Conservation (phyloP, 2,329 filamentous ascomycete species). For the Paradendryphiella salina region DNA sequence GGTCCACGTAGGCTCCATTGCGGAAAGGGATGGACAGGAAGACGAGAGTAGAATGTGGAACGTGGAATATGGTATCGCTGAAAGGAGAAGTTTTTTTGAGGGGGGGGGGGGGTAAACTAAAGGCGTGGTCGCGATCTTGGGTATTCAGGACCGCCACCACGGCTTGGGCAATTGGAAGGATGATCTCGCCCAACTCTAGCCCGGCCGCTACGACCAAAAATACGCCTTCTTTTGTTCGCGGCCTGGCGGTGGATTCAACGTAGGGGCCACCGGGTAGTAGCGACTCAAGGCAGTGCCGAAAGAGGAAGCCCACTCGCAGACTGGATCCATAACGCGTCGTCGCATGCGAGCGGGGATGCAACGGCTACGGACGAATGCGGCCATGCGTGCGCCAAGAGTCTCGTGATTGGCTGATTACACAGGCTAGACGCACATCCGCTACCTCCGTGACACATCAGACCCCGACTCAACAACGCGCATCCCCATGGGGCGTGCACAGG, state of each 20-base stretch:
- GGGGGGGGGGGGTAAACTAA: background rate
- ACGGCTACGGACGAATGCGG: conserved; percentile 2
- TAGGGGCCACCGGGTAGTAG: conserved; percentile 3
- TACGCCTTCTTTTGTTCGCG: conserved; percentile 6
- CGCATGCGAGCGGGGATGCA: conserved; percentile 6
- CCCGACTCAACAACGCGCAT: conserved; percentile 9
- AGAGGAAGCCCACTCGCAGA: conserved; percentile 9
- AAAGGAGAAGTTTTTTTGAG: background rate
- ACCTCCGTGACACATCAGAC: conserved; percentile 5
- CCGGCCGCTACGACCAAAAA: conserved; percentile 4
- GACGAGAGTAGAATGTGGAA: background rate
- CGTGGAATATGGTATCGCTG: background rate
- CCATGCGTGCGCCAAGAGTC: conserved; percentile 9
- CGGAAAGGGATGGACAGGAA: background rate
- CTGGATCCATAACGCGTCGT: conserved; percentile 7
- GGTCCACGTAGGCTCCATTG: conserved; percentile 25
- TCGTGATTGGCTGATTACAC: conserved; percentile 1
- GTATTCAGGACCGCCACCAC: conserved; percentile 1
- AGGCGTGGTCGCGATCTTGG: background rate
- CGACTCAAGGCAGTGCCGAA: conserved; percentile 4
- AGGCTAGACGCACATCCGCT: conserved; percentile 4
- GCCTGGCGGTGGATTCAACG: conserved; percentile 9
- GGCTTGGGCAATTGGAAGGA: background rate
- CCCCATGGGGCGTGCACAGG: conserved; percentile 11
- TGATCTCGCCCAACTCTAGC: background rate